Base-by-base conservation (phyloP, 352 stramenopile species). In the Phytophthora sp. region DNA sequence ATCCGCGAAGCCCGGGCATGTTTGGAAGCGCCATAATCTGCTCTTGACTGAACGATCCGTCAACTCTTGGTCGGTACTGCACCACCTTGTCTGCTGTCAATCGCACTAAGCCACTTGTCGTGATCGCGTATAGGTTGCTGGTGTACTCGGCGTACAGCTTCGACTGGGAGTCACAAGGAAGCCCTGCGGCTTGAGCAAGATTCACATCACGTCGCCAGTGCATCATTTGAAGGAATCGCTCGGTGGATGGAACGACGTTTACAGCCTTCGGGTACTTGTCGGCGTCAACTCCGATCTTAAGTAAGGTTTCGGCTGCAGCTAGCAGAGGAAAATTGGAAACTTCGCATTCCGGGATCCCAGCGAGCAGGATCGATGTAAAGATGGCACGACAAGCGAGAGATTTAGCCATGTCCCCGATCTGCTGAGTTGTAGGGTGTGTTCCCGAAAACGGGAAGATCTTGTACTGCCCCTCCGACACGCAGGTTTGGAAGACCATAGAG, bases 371-470 rank as follows among this genome's bases (percentile, higher is more conserved):
- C 11, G 60, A 74, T 0, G 77, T 77, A 58, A 87, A 86, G 24
- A 84, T 64, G 12, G 75, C 63, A 8, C 68, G 67, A 31, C 76
- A 87, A 17, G 76, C 69, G 10, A 66, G 46, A 1, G 72, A 84
- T 9, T 39, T 42, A 11, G 63, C 62, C 41, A 80, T 72, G 4
- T 23, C 52, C 2, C 53, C 56, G 34, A 83, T 82, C 49, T 88
- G 64, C 26, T 62, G 52, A 0, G 63, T 26, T 12, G 72, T 84
- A 15, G 74, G 71, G 27, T 73, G 72, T 5, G 53, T 66, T 12
- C 74, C 66, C 5, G 73, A 64, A 43, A 66, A 79, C 9, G 79
- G 76, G 54, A 87, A 88, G 50, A 88, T 79, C 45, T 79, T 76
- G 69, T 84, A 88, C 31, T 69, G 60, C 31, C 58, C 63, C 12